These are phyloP conservation scores for Cladosporium sp. DNA, from an alignment of 2,329 filamentous ascomycete genomes.

Conservation along the genomic window DNA sequence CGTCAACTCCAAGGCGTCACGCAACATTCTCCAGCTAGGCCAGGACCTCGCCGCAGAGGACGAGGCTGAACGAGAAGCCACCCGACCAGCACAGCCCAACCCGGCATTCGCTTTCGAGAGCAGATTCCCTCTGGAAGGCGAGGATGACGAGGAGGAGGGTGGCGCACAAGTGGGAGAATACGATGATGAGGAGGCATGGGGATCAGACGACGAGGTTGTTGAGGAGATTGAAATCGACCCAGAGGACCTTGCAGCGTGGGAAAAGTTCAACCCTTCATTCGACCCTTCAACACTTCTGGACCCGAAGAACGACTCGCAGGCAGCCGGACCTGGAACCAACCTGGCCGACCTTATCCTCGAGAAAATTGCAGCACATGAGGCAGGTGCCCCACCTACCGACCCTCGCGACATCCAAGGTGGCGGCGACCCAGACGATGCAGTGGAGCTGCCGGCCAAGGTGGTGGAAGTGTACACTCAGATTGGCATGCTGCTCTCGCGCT, in stretches of 20 bases:
- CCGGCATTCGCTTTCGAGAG: constrained; percentile 78
- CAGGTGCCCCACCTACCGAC: constrained; percentile 49
- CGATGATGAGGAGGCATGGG: constrained; percentile 64
- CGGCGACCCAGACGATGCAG: constrained; percentile 70
- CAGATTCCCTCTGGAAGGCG: constrained; percentile 57
- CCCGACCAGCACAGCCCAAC: constrained; percentile 49
- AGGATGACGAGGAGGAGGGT: constrained; percentile 44
- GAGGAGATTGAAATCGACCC: constrained; percentile 77
- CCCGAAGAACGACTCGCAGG: constrained; percentile 45
- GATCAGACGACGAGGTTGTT: constrained; percentile 67
- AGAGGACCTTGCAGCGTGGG: constrained; percentile 84
- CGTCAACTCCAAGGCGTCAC: constrained; percentile 83
- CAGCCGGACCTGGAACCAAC: constrained; percentile 61
- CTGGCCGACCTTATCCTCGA: constrained; percentile 89
- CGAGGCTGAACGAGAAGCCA: constrained; percentile 51
- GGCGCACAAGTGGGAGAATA: constrained; percentile 56
- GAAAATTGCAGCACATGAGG: constrained; percentile 91
- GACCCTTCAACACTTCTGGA: constrained; percentile 70
- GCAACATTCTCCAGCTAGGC: constrained; percentile 85
- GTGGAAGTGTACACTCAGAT: constrained; percentile 94
- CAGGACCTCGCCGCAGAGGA: constrained; percentile 87
- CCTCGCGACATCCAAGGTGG: constrained; percentile 51
- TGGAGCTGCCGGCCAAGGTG: constrained; percentile 86
- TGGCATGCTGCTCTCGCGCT: constrained; percentile 83
- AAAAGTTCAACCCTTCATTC: constrained; percentile 78